phyloP scores from a whole-genome alignment of 805 yeast genomes.

The Starmerella geochares region DNA sequence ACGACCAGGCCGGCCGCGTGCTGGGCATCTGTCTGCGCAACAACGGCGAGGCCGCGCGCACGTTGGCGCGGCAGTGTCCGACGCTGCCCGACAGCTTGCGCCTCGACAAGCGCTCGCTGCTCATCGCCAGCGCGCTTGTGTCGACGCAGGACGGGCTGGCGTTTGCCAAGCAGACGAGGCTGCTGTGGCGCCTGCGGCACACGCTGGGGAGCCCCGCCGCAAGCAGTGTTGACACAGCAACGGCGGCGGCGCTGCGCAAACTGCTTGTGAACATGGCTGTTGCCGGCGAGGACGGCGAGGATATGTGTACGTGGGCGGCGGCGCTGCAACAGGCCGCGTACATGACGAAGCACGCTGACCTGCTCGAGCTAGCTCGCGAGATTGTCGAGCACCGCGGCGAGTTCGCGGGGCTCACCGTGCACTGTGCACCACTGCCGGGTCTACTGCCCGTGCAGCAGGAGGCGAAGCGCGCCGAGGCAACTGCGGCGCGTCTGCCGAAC shows the following conservation, averaged over 20 bases:
- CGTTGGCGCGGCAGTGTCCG: conserved; percentile 2
- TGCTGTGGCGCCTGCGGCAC: conserved; percentile 3
- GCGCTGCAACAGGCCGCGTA: conserved; percentile 15
- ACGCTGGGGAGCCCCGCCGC: conserved; percentile 2
- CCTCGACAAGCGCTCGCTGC: conserved; percentile 13
- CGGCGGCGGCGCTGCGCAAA: conserved; percentile 9
- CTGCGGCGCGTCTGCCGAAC: conserved; percentile 4
- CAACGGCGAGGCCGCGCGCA: conserved; percentile 47
- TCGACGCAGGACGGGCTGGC: conserved; percentile 16
- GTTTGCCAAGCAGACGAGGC: neutral
- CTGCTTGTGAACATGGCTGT: conserved; percentile 16
- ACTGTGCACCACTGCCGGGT: conserved; percentile 19
- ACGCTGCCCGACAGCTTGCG: neutral
- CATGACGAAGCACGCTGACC: neutral
- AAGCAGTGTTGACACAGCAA: neutral
- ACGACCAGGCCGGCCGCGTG: conserved; percentile 48
- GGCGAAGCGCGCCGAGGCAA: conserved; percentile 13
- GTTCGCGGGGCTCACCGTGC: conserved; percentile 12
- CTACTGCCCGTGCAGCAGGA: conserved; percentile 11
- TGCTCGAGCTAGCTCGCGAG: conserved; percentile 12
- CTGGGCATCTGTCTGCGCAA: conserved; percentile 64
- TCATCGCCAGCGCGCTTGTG: conserved; percentile 18
- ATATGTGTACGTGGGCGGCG: conserved; percentile 19
- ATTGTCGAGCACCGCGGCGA: conserved; percentile 15
- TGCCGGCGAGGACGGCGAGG: conserved; percentile 14